Evolutionary conservation across 1,139 yeast species (phyloP), one percentile per base, ranked within the genome.

Genomic region (Kodamaea ohmeri): DNA sequence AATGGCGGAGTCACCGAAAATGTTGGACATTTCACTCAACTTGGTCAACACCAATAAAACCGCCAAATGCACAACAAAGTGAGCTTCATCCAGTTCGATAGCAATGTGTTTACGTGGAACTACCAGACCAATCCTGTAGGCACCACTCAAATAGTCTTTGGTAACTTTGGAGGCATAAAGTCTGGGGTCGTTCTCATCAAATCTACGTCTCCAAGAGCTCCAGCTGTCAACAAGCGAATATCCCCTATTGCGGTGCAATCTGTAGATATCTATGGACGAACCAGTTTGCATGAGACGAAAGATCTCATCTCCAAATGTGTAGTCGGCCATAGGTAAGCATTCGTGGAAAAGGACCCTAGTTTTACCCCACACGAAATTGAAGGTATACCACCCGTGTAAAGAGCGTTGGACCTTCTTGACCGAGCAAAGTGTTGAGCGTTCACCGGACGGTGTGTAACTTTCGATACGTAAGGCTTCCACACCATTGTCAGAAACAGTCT

Each of bases 331-430:
- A 2, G 35, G 39, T 8, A 36, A 32, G 16, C 21, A 9, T 7
- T 31, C 18, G 15, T 36, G 32, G 19, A 36, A 36, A 12, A 32
- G 27, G 8, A 31, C 39, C 6, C 15, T 26, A 8, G 28, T 25
- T 20, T 31, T 26, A 9, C 32, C 35, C 32, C 38, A 30, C 8
- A 25, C 20, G 15, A 36, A 36, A 9, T 26, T 25, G 35, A 36
- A 36, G n/a, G 39, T 31, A 16, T 31, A 36, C 35, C 39, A 36
- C 3, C 39, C 39, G n/a, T 36, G 32, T 17, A 26, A n/a, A 3
- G 25, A 13, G n/a, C 17, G 32, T 7, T 27, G 19, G 29, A 18
- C 15, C n/a, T 32, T 26, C 24, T 26, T 31, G 12, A 36, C 35
- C 19, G 11, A 22, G 18, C 39, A 36, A 11, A 25, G 24, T 4